These are phyloP conservation scores for cucumber (Cucumis sativus) DNA, from an alignment of 306 rosid genomes.

Conservation along the genomic window Cucumber_9930_V3 NC_026660.2:30191001-30191500, in stretches of 20 bases:
- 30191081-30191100: not conserved
- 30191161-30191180: not conserved
- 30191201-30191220: not conserved
- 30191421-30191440: not conserved
- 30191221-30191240: too few species aligned
- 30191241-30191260: too few species aligned
- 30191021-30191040: too few species aligned
- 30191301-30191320: too few species aligned
- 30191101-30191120: not conserved
- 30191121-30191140: too few species aligned
- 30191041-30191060: not conserved
- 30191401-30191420: not conserved
- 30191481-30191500: not conserved
- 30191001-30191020: too few species aligned
- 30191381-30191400: not conserved
- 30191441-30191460: not conserved
- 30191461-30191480: not conserved
- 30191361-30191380: not conserved
- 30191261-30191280: too few species aligned
- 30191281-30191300: too few species aligned
- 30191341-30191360: too few species aligned
- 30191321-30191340: too few species aligned
- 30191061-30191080: not conserved
- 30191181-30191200: not conserved
- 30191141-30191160: not conserved